Evolutionary conservation across 257 asterid genomes (phyloP).

Genomic region (Primulina eburnea): DNA sequence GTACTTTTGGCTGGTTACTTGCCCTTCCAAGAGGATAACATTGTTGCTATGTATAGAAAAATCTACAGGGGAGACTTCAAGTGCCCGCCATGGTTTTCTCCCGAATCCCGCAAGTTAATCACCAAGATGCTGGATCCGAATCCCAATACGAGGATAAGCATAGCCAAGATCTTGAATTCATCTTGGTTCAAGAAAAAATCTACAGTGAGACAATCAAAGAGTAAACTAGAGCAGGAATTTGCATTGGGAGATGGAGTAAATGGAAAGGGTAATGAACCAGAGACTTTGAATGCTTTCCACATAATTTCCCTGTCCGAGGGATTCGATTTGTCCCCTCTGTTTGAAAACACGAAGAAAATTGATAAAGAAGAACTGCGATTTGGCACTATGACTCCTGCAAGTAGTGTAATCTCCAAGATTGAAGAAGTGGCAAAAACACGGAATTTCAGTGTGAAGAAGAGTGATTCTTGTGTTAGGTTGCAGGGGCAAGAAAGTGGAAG

Average conservation of each 20-base stretch:
- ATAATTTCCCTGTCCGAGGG: constrained; percentile 64
- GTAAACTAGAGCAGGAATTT: constrained; percentile 34
- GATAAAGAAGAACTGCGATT: constrained; percentile 56
- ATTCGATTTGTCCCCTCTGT: constrained; percentile 54
- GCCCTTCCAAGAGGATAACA: constrained; percentile 67
- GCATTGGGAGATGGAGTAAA: constrained; percentile 16
- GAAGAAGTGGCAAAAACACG: constrained; percentile 59
- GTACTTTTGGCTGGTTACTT: constrained; percentile 57
- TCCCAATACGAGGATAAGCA: constrained; percentile 43
- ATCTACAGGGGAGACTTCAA: constrained; percentile 61
- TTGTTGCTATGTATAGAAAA: constrained; percentile 50
- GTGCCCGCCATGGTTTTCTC: constrained; percentile 71
- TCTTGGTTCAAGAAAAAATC: constrained; percentile 51
- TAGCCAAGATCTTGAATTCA: constrained; percentile 52
- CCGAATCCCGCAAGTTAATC: constrained; percentile 48
- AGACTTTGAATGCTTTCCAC: constrained; percentile 61
- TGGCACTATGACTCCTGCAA: constrained; percentile 58
- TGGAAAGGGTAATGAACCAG: constrained; percentile 38
- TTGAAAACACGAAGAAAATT: constrained; percentile 49
- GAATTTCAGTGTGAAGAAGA: constrained; percentile 64
- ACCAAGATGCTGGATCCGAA: constrained; percentile 64
- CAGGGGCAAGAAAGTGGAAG: constrained; percentile 59
- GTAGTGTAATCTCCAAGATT: constrained; percentile 63
- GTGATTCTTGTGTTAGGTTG: constrained; percentile 58
- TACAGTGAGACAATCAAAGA: background rate